Conservation (phyloP, 2,329 filamentous ascomycete genomes). For the Dactylellina drechsleri region DNA sequence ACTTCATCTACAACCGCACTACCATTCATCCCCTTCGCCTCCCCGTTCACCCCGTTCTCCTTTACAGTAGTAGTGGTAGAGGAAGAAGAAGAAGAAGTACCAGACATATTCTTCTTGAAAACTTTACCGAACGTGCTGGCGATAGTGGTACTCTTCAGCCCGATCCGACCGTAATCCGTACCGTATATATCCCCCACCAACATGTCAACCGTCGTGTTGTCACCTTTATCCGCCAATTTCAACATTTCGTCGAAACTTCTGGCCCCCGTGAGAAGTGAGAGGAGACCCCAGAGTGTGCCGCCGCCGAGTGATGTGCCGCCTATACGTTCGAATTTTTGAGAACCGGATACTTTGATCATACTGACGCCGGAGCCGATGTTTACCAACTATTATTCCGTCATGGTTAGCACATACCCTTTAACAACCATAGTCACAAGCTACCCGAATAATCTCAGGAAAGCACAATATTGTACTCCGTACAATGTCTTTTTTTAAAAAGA, state of each 20-base stretch:
- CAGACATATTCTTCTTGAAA: constrained; percentile 77
- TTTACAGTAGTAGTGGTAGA: constrained; percentile 67
- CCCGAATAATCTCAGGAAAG: no score
- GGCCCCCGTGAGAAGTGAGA: constrained; percentile 91
- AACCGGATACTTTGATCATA: constrained; percentile 95
- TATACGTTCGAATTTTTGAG: constrained; percentile 85
- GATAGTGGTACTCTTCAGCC: constrained; percentile 93
- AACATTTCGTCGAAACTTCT: constrained; percentile 94
- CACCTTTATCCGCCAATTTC: constrained; percentile 85
- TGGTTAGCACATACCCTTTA: neutral
- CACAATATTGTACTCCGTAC: no score
- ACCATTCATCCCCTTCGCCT: constrained; percentile 77
- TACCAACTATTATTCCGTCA: constrained; percentile 69
- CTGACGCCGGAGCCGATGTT: constrained; percentile 98
- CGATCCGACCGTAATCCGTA: constrained; percentile 93
- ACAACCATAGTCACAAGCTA: no score
- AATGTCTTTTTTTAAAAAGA: no score
- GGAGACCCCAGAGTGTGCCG: constrained; percentile 95
- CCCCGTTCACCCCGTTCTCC: constrained; percentile 79
- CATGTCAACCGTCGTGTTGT: constrained; percentile 95
- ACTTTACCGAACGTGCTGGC: constrained; percentile 97
- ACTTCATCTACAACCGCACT: constrained; percentile 55
- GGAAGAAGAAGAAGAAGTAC: constrained; percentile 3
- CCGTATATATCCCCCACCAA: constrained; percentile 98
- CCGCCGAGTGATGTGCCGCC: constrained; percentile 85